Conservation (phyloP, 2,329 filamentous ascomycete species). For the Exophiala sp. region DNA sequence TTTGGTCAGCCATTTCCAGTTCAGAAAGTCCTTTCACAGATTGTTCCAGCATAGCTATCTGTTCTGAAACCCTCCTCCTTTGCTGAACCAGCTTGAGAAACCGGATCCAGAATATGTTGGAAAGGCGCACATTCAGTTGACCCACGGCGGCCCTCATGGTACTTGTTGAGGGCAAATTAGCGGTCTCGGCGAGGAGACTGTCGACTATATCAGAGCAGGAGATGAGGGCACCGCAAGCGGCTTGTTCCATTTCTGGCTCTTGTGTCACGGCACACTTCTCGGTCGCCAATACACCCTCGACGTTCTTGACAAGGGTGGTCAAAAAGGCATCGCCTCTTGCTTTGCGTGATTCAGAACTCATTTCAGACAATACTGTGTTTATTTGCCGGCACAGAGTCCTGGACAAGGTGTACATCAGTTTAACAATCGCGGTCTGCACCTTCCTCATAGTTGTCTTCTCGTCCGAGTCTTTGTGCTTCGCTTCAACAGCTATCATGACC, state of each 20-base stretch:
- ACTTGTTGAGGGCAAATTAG: neutral
- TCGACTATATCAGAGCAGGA: slow-evolving; percentile 18
- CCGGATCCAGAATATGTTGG: slow-evolving; percentile 44
- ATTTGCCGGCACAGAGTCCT: slow-evolving; percentile 7
- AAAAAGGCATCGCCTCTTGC: slow-evolving; percentile 1
- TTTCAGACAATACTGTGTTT: neutral
- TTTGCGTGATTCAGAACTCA: neutral
- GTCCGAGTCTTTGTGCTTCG: neutral
- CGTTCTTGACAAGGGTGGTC: slow-evolving; percentile 15
- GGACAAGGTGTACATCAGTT: slow-evolving; percentile 7
- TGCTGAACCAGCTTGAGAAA: slow-evolving; percentile 41
- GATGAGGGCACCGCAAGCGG: slow-evolving; percentile 16
- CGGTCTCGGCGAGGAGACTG: slow-evolving; percentile 4
- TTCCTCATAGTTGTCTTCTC: neutral
- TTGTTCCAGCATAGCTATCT: slow-evolving; percentile 37
- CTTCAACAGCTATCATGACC: slow-evolving; percentile 1
- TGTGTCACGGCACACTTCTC: slow-evolving; percentile 10
- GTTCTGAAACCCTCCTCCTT: slow-evolving; percentile 32
- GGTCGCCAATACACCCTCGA: slow-evolving; percentile 11
- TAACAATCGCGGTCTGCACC: slow-evolving; percentile 1
- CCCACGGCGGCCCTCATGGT: neutral
- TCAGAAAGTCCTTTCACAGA: slow-evolving; percentile 37
- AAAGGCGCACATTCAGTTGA: slow-evolving; percentile 32
- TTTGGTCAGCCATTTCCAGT: slow-evolving; percentile 34
- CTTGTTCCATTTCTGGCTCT: neutral